Evolutionary conservation across 2,329 filamentous ascomycete species (phyloP).

Genomic region (Phyllosticta capitalensis): DNA sequence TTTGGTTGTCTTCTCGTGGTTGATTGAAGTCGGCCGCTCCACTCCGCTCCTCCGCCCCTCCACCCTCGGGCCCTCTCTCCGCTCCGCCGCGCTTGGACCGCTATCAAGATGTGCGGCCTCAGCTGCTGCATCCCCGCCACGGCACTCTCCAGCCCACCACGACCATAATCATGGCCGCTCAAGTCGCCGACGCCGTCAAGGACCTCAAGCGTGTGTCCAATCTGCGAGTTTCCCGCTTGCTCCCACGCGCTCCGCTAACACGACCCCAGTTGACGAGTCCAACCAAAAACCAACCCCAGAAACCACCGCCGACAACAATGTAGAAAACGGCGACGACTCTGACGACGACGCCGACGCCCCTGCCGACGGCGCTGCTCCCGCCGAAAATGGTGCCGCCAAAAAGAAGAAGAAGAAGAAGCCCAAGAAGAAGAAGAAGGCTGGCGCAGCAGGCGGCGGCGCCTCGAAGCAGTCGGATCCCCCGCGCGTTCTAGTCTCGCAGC

Average conservation of each 20-base stretch:
- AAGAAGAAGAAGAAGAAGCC: conserved; percentile 77
- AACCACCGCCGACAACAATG: conserved; percentile 22
- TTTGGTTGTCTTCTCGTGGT: too few species aligned
- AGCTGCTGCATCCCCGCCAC: neutral
- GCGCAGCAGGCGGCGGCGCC: conserved; percentile 25
- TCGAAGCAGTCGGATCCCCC: conserved; percentile 72
- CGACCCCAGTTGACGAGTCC: conserved; percentile 26
- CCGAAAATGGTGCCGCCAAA: conserved; percentile 45
- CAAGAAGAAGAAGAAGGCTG: conserved; percentile 56
- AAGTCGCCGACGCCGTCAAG: conserved; percentile 27
- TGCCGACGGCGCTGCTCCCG: conserved; percentile 22
- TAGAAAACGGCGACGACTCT: conserved; percentile 39
- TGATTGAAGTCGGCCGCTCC: too few species aligned
- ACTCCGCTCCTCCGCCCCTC: too few species aligned
- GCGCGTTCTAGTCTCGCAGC: conserved; percentile 59
- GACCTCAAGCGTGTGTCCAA: conserved; percentile 27
- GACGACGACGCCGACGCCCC: conserved; percentile 44
- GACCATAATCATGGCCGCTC: conserved; percentile 25
- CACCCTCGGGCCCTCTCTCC: too few species aligned
- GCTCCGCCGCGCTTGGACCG: conserved; percentile 5
- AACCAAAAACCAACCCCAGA: conserved; percentile 22
- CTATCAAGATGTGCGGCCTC: conserved; percentile 4
- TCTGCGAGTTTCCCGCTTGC: neutral
- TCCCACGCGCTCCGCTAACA: neutral
- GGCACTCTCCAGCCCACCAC: neutral